Conservation (phyloP, 768 basidiomycete species). For the Lactarius sp. region DNA sequence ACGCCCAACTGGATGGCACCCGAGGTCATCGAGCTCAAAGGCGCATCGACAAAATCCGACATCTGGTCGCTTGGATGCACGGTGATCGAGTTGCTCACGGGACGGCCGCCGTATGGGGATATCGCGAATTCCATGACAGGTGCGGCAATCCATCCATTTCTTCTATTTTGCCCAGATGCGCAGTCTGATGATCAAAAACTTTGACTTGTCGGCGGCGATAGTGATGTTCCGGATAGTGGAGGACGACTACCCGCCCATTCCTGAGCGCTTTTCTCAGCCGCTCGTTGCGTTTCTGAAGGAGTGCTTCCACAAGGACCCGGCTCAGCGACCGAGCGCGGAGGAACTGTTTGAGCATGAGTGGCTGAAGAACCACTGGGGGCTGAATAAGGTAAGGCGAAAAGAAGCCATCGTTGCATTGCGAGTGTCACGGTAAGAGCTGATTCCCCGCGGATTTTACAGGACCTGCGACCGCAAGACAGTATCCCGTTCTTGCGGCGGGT, state of each 20-base stretch:
- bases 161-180: not conserved
- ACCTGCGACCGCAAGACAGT: constrained; percentile 87
- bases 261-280: constrained; percentile 69
- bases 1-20: constrained; percentile 99
- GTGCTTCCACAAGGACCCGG: constrained; percentile 90
- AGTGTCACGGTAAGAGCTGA: not conserved
- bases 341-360: constrained; percentile 86
- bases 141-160: constrained; percentile 32
- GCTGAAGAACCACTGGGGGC: constrained; percentile 76
- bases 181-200: not conserved
- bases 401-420: not conserved
- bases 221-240: constrained; percentile 99
- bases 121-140: constrained; percentile 88
- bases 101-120: constrained; percentile 87
- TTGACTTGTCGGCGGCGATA: constrained; percentile 28
- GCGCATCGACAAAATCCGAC: constrained; percentile 88
- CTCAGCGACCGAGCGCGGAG: constrained; percentile 76
- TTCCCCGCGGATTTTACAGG: constrained; percentile 36
- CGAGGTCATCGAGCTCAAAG: constrained; percentile 93
- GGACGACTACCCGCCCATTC: constrained; percentile 83
- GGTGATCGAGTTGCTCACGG: constrained; percentile 89
- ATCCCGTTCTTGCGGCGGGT: constrained; percentile 93
- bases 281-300: constrained; percentile 75
- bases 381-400: constrained; percentile 56
- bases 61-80: constrained; percentile 97